Evolutionary conservation across 768 basidiomycete genomes (phyloP).

Genomic region (Serendipita sp.): DNA sequence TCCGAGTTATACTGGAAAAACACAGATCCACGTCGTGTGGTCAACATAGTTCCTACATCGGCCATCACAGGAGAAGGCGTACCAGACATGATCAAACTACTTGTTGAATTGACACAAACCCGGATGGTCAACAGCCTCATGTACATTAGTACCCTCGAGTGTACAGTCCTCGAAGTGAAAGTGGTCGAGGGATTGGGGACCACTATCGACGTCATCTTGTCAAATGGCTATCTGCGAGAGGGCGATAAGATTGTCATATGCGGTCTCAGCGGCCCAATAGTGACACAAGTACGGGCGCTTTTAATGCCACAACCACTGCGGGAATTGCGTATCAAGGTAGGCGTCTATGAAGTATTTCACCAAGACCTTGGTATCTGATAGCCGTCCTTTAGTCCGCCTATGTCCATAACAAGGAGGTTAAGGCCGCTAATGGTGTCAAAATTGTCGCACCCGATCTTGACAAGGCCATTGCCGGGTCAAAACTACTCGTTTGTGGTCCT

Average conservation of each 20-base stretch:
- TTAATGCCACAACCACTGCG: slow-evolving; percentile 92
- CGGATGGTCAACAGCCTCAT: slow-evolving; percentile 94
- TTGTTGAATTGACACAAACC: slow-evolving; percentile 93
- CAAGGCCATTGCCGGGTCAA: slow-evolving; percentile 94
- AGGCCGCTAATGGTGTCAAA: slow-evolving; percentile 93
- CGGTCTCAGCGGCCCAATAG: slow-evolving; percentile 92
- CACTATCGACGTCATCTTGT: slow-evolving; percentile 90
- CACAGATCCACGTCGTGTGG: slow-evolving; percentile 83
- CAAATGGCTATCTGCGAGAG: slow-evolving; percentile 83
- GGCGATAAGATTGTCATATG: slow-evolving; percentile 91
- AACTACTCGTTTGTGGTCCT: slow-evolving; percentile 78
- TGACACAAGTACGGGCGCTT: slow-evolving; percentile 84
- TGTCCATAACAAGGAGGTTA: slow-evolving; percentile 94
- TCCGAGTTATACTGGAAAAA: slow-evolving; percentile 94
- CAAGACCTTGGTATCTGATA: background rate
- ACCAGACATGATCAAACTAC: slow-evolving; percentile 98
- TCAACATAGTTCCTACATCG: slow-evolving; percentile 94
- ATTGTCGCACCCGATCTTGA: slow-evolving; percentile 88
- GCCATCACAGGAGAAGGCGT: slow-evolving; percentile 97
- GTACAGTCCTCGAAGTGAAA: slow-evolving; percentile 97
- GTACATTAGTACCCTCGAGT: slow-evolving; percentile 95
- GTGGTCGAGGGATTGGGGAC: slow-evolving; percentile 96
- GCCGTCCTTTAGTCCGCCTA: slow-evolving; percentile 55
- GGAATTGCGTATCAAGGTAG: slow-evolving; percentile 86
- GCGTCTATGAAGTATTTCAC: slow-evolving; percentile 8